Conservation (phyloP, 2,329 filamentous ascomycete species). For the Coniochaeta sp. region DNA sequence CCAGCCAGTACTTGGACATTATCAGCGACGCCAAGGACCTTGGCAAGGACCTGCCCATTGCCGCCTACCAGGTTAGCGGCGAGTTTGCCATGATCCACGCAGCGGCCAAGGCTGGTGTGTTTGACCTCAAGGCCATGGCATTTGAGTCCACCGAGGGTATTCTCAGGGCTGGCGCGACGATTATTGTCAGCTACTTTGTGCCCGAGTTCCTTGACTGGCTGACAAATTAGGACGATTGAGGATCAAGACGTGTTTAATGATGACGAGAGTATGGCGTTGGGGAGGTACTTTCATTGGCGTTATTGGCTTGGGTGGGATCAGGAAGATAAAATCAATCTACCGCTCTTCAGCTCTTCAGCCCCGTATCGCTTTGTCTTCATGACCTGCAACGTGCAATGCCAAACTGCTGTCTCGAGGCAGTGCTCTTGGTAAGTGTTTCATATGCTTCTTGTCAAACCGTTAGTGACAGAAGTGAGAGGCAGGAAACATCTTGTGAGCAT, state of each 20-base stretch:
- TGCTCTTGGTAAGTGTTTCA: background rate
- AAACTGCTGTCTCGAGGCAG: background rate
- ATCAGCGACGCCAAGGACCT: slow-evolving; percentile 96
- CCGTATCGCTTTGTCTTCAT: background rate
- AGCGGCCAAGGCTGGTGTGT: slow-evolving; percentile 90
- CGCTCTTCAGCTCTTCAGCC: background rate
- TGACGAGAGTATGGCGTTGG: background rate
- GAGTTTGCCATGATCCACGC: slow-evolving; percentile 99
- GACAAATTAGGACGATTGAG: slow-evolving; percentile 31
- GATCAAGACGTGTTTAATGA: background rate
- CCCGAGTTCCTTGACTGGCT: slow-evolving; percentile 70
- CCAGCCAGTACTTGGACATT: slow-evolving; percentile 91
- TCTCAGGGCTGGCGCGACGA: slow-evolving; percentile 83
- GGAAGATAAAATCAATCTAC: background rate
- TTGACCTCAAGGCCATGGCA: slow-evolving; percentile 89
- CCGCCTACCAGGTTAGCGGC: slow-evolving; percentile 94
- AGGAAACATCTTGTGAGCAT: background rate
- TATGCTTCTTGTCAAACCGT: background rate
- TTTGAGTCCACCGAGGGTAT: slow-evolving; percentile 94
- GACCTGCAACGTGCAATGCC: background rate
- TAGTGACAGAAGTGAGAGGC: background rate
- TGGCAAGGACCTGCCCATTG: slow-evolving; percentile 82
- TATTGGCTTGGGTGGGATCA: background rate
- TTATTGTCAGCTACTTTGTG: slow-evolving; percentile 90
- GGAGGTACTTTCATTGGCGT: background rate